These are phyloP conservation scores for Pythium rhizo-oryzae DNA, from an alignment of 352 stramenopile species.

Conservation along the genomic window DNA sequence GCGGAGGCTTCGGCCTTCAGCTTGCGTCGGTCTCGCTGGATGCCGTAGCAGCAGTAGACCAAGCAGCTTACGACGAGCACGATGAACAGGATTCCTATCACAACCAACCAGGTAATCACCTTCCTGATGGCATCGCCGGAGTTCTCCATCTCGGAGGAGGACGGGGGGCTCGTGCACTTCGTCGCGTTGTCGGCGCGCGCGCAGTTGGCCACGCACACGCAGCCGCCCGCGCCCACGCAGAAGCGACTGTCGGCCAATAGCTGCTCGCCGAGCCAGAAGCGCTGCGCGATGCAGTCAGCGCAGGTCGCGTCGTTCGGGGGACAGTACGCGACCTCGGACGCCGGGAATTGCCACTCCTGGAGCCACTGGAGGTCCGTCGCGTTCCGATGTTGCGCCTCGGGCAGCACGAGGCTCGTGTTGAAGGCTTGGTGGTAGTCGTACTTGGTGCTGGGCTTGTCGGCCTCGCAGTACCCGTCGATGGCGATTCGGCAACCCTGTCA, in stretches of 20 bases:
- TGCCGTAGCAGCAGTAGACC: background rate
- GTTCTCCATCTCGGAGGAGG: background rate
- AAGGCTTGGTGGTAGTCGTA: background rate
- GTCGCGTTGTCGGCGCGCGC: background rate
- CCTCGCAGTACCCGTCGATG: background rate
- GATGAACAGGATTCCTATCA: background rate
- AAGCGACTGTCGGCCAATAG: slow-evolving; percentile 12
- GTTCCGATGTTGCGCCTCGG: background rate
- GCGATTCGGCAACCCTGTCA: slow-evolving; percentile 8
- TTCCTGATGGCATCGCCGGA: background rate
- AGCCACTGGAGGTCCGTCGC: background rate
- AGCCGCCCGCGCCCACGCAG: slow-evolving; percentile 15
- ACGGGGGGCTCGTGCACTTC: background rate
- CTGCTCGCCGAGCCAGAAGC: background rate
- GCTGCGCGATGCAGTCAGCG: background rate
- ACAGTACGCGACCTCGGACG: slow-evolving; percentile 7
- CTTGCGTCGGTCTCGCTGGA: too few species aligned
- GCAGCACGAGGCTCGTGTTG: slow-evolving; percentile 2
- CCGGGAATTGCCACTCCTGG: slow-evolving; percentile 14
- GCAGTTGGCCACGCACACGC: slow-evolving; percentile 22
- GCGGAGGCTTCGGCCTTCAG: too few species aligned
- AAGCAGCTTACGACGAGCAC: background rate
- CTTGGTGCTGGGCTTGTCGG: too few species aligned
- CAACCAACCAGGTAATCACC: background rate
- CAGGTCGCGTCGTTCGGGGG: slow-evolving; percentile 7